A percentile compares a stretch with the other conserved stretches of the same genome.
Evolutionary conservation across 2,329 filamentous ascomycete species (phyloP).

Genomic region (Ilyonectria robusta): DNA sequence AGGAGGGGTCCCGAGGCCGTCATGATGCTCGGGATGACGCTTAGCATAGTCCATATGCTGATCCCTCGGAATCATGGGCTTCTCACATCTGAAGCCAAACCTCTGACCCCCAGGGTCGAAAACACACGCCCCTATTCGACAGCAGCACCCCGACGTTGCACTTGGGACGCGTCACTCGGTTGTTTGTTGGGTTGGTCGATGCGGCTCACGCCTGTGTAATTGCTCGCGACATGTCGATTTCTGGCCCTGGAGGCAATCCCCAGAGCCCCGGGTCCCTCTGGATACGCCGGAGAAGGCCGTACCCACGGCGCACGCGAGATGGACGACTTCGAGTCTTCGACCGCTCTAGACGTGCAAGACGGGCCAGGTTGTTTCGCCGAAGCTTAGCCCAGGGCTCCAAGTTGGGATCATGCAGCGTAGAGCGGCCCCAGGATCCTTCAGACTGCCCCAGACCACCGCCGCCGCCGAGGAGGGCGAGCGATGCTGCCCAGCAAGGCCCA

Average conservation of each 20-base stretch:
- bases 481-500: neutral
- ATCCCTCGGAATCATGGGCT: neutral
- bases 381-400: neutral
- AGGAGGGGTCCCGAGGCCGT: no score
- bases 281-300: neutral
- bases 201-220: neutral
- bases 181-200: neutral
- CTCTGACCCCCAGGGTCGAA: neutral
- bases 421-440: neutral
- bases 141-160: neutral
- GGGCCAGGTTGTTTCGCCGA: slow-evolving; percentile 1
- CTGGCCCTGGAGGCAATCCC: neutral
- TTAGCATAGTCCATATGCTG: neutral
- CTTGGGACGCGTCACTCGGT: neutral
- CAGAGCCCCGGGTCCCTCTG: neutral
- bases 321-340: neutral
- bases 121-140: slow-evolving; percentile 4
- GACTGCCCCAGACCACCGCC: neutral
- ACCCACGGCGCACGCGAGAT: neutral
- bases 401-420: neutral
- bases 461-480: neutral
- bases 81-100: neutral
- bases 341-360: neutral
- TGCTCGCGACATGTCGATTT: neutral
- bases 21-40: neutral